A percentile compares a stretch with the other conserved stretches of the same genome.
Conservation (phyloP, 768 basidiomycete genomes). For the Mycena indigotica region DNA sequence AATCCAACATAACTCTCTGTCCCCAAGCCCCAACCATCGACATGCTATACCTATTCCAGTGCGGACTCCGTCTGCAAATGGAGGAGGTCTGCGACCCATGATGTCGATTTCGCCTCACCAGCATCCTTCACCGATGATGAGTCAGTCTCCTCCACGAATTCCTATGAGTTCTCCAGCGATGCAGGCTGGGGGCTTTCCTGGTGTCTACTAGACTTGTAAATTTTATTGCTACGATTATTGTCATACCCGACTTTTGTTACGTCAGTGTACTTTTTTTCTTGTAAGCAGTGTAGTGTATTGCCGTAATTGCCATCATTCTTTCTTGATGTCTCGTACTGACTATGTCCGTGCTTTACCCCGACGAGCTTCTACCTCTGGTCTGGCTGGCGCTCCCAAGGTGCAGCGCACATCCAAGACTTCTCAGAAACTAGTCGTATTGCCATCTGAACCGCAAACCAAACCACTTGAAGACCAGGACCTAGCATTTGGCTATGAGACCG, state of each 20-base stretch:
- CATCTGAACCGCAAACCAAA: slow-evolving; percentile 86
- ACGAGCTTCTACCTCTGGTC: slow-evolving; percentile 42
- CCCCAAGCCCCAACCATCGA: slow-evolving; percentile 39
- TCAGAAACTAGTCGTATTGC: slow-evolving; percentile 87
- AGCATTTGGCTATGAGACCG: slow-evolving; percentile 65
- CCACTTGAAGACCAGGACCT: slow-evolving; percentile 56
- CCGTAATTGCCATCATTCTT: slow-evolving; percentile 1
- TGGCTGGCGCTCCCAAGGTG: slow-evolving; percentile 49
- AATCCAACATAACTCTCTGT: slow-evolving; percentile 30
- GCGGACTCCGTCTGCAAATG: slow-evolving; percentile 60
- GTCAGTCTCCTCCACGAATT: slow-evolving; percentile 54
- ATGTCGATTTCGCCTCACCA: slow-evolving; percentile 55
- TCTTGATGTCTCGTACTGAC: slow-evolving; percentile 17
- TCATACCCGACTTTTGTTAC: slow-evolving; percentile 20
- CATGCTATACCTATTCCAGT: slow-evolving; percentile 42
- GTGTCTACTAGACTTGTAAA: slow-evolving; percentile 45
- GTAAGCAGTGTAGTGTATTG: too few species aligned
- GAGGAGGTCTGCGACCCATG: slow-evolving; percentile 41
- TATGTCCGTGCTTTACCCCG: slow-evolving; percentile 23
- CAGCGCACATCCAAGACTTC: slow-evolving; percentile 89
- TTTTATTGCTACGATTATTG: slow-evolving; percentile 20
- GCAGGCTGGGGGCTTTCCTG: slow-evolving; percentile 55
- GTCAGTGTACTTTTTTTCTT: slow-evolving; percentile 19
- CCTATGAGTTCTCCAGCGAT: slow-evolving; percentile 56
- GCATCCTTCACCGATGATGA: slow-evolving; percentile 48